A percentile compares a stretch with the other conserved stretches of the same genome.
These are phyloP conservation scores for Tremella fuciformis DNA, from an alignment of 768 basidiomycete genomes.

Conservation along the genomic window DNA sequence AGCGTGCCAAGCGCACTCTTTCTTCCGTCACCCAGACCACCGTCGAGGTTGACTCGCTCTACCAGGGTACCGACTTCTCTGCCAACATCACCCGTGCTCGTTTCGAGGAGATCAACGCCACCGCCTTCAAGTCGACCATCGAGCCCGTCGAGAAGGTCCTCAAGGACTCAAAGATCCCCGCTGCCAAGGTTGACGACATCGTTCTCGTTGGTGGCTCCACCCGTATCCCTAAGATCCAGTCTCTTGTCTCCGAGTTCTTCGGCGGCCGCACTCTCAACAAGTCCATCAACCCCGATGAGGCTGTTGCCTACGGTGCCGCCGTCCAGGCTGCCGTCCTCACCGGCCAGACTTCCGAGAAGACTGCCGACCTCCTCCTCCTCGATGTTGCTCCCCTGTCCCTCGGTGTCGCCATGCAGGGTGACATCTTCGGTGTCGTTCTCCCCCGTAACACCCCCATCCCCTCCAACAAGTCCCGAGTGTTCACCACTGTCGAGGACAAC, in stretches of 20 bases:
- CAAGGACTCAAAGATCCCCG: conserved; percentile 97
- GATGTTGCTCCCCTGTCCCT: conserved; percentile 98
- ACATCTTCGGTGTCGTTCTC: conserved; percentile 98
- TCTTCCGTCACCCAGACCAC: conserved; percentile 98
- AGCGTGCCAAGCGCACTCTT: conserved; percentile 98
- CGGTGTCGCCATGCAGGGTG: conserved; percentile 99
- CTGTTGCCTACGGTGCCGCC: conserved; percentile 98
- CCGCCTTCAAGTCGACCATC: conserved; percentile 91
- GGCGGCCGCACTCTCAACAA: conserved; percentile 98
- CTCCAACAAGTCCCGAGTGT: conserved; percentile 96
- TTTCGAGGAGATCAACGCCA: conserved; percentile 98
- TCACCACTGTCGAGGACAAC: conserved; percentile 99
- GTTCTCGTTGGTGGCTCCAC: conserved; percentile 99
- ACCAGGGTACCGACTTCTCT: conserved; percentile 95
- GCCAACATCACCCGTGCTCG: conserved; percentile 98
- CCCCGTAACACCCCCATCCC: conserved; percentile 99
- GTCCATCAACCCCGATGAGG: conserved; percentile 99
- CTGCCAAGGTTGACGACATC: conserved; percentile 92
- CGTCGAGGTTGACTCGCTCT: conserved; percentile 98
- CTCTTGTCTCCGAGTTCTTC: conserved; percentile 97
- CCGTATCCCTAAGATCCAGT: conserved; percentile 98
- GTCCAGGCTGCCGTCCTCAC: conserved; percentile 99
- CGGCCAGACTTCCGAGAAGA: conserved; percentile 97
- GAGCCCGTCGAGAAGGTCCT: conserved; percentile 98
- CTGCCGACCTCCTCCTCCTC: conserved; percentile 94